Base-by-base conservation (phyloP, 2,329 filamentous ascomycete species). In the Lomentospora prolificans region DNA sequence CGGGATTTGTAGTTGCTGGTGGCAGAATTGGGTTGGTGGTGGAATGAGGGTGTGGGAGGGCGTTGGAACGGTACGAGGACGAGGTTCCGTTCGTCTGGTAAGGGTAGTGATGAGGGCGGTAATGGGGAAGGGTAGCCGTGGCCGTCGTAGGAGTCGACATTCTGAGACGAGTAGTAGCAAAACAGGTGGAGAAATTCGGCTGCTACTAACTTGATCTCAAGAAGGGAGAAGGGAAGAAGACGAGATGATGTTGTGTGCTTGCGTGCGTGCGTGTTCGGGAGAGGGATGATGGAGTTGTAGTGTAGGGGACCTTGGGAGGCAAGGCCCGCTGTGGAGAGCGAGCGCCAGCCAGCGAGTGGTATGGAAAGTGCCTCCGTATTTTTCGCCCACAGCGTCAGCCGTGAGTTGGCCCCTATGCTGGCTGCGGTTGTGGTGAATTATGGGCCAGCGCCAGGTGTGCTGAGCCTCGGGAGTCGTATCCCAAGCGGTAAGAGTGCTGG, bases 111-210 rank as follows among this genome's bases (percentile, higher is more conserved):
- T 79, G 74, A 65, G 82, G 84, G 73, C 82, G 82, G 65, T 78
- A 77, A 59, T 79, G 78, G 68, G 81, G 79, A 65, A 53, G 48
- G 62, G 84, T 86, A 66, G 84, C 84, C 69, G 85, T 87, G 65
- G 85, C 85, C 66, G 85, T 87, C 60, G 87, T 89, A 63, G 88
- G 87, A 63, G 87, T 90, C 77, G 88, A 91, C 88, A 92, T 91
- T 69, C 60, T 69, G 66, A 51, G 19, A 48, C 24, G 44, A 22
- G 44, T 25, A 48, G 44, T 19, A 48, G 44, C 44, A 48, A 48
- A 22, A 25, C 22, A 22, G 7, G 19, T 48, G 19, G 22, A 9
- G 22, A 48, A 12, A 10, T 14, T 48, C 22, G 17, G 5, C 24
- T 17, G 33, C 31, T 24, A 12, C 50, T 36, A 53, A n/a, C 51